Base-by-base conservation (phyloP, 345 rosid species). In the Turnera subulata region DNA sequence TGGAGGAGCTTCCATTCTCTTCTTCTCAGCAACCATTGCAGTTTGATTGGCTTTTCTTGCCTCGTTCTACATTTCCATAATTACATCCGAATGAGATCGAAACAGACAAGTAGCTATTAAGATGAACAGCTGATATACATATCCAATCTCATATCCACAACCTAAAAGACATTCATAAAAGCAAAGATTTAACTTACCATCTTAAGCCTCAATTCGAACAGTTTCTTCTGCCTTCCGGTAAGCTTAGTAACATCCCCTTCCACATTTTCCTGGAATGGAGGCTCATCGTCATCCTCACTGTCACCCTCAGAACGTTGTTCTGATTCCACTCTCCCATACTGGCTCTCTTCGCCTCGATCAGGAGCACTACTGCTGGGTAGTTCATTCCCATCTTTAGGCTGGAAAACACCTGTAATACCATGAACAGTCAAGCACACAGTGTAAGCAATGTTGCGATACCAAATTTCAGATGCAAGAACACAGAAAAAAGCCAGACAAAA, bases 21-120 rank as follows among this genome's bases (percentile, higher is more conserved):
- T 89, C 84, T 84, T 93, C 64, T 89, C 97, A 69, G 82, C 75
- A 16, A 89, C 86, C 72, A 93, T 91, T 37, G 91, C 97, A 3
- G 76, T 76, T 67, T 93, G 96, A 70, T 93, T 89, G 46, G 84
- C 88, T 75, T 89, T 93, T 72, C 96, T 82, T 23, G 97, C 99
- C 75, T 81, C 88, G 65, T 80, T 82, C 97, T 89, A 49, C 38
- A 59, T 40, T 37, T 43, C 37, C 14, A 46, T 29, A 29, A 19
- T 39, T 33, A 42, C 42, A 18, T 17, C 33, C 16, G 24, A 63
- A 59, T 25, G 11, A 33, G 45, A 21, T 32, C 8, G 5, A 7
- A 19, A 64, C 20, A 18, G 22, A 35, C 24, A 59, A 11, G 8
- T 35, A 56, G 2, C 22, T 2, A 20, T 55, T 4, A 25, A 29